These are phyloP conservation scores for Dalbergia cochinchinensis DNA, from an alignment of 306 rosid species.

Conservation along the genomic window DNA sequence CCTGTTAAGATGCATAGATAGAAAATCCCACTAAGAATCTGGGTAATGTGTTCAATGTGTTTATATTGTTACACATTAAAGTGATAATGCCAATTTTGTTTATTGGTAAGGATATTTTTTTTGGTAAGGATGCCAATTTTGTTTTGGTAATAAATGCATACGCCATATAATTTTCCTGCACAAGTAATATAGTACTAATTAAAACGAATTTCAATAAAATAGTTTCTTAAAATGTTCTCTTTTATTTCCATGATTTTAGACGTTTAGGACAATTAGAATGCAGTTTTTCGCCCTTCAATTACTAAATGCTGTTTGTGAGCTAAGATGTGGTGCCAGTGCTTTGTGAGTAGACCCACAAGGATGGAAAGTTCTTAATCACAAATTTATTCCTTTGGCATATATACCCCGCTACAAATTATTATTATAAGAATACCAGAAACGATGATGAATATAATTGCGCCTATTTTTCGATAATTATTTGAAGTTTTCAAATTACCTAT, in stretches of 20 bases:
- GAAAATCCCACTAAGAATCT: conserved; percentile 42
- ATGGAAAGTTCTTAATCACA: conserved; percentile 36
- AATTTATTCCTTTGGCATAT: background rate
- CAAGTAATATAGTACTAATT: background rate
- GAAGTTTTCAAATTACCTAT: conserved; percentile 22
- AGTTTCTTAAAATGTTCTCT: background rate
- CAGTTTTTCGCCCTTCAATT: conserved; percentile 25
- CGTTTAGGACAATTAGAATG: background rate
- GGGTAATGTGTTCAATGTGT: conserved; percentile 1
- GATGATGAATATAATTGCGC: background rate
- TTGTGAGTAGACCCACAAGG: conserved; percentile 1
- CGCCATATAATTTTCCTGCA: conserved; percentile 21
- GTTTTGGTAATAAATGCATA: conserved; percentile 24
- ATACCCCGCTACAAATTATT: conserved; percentile 8
- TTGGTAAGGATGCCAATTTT: too few relatives aligned
- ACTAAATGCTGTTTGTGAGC: conserved; percentile 40
- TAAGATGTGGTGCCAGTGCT: conserved; percentile 34
- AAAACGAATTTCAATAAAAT: conserved; percentile 12
- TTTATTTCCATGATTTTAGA: conserved; percentile 27
- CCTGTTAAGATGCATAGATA: conserved; percentile 1
- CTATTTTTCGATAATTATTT: conserved; percentile 2
- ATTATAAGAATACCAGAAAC: background rate
- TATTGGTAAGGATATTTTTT: too few relatives aligned
- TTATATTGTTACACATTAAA: conserved; percentile 34
- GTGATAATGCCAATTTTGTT: too few relatives aligned